Evolutionary conservation across 1,139 yeast species (phyloP).

Genomic region (Geotrichum histeridarum): DNA sequence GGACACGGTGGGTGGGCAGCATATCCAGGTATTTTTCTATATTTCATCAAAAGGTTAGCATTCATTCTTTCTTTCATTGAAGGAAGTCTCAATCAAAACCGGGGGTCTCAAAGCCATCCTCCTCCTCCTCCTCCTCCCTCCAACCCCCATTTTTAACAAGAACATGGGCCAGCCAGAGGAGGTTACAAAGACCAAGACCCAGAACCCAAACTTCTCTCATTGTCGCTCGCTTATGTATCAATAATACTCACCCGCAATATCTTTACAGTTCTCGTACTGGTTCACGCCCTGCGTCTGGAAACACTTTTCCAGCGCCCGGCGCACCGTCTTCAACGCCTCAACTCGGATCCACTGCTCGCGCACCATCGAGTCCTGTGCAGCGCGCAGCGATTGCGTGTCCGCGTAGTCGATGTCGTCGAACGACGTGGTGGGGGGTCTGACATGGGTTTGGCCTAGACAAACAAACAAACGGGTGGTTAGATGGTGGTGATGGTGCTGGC

Average conservation of each 20-base stretch:
- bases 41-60: neutral
- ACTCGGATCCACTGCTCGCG: slow-evolving; percentile 79
- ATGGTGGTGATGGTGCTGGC: neutral
- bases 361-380: slow-evolving; percentile 70
- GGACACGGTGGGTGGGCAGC: slow-evolving; percentile 62
- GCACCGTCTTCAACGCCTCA: slow-evolving; percentile 61
- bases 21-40: slow-evolving; percentile 64
- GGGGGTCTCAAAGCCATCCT: neutral
- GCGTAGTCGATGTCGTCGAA: slow-evolving; percentile 79
- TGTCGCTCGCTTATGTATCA: too few species aligned
- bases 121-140: too few species aligned
- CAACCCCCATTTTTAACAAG: too few species aligned
- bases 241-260: slow-evolving; percentile 49
- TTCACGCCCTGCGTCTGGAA: slow-evolving; percentile 61
- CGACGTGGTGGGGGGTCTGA: slow-evolving; percentile 70
- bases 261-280: slow-evolving; percentile 73
- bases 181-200: too few species aligned
- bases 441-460: slow-evolving; percentile 41
- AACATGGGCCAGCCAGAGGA: too few species aligned
- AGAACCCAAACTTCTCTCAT: too few species aligned
- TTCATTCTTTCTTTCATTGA: neutral
- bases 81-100: neutral
- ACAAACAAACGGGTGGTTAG: too few species aligned
- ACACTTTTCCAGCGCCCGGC: slow-evolving; percentile 68
- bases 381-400: slow-evolving; percentile 56